These are phyloP conservation scores for Gossypium davidsonii DNA, from an alignment of 441 rosid genomes.

Conservation along the genomic window DNA sequence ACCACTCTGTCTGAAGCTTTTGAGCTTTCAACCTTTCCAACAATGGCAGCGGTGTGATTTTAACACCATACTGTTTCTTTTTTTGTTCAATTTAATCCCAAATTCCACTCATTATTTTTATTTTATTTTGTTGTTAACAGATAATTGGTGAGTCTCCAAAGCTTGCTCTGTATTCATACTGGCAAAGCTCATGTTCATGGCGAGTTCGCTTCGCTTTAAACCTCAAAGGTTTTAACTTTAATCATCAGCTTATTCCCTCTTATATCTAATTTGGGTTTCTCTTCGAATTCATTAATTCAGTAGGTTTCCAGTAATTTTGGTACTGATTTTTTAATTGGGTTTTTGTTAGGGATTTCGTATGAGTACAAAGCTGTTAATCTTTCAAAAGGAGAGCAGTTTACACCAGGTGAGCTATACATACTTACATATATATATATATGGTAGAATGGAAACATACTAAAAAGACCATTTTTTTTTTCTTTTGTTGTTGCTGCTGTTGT, in stretches of 20 bases:
- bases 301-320: not conserved
- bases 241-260: not conserved
- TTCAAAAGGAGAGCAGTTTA: no score
- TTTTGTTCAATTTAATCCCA: not conserved
- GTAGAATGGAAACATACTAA: no score
- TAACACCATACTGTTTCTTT: not conserved
- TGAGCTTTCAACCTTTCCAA: not conserved
- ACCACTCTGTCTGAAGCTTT: not conserved
- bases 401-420: no score
- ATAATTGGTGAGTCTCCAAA: constrained; percentile 17
- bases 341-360: constrained; percentile 24
- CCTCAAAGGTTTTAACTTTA: constrained; percentile 35
- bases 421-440: no score
- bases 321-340: not conserved
- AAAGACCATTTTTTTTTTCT: no score
- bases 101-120: not conserved
- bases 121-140: constrained; percentile 11
- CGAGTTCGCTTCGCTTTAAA: constrained; percentile 58
- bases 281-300: not conserved
- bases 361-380: no score
- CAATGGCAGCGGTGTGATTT: constrained; percentile 8
- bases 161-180: constrained; percentile 41
- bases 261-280: not conserved
- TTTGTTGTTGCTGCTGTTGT: not conserved
- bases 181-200: constrained; percentile 63